Conservation (phyloP, 1,284 basidiomycete species). For the Volvariella surrecta region DNA sequence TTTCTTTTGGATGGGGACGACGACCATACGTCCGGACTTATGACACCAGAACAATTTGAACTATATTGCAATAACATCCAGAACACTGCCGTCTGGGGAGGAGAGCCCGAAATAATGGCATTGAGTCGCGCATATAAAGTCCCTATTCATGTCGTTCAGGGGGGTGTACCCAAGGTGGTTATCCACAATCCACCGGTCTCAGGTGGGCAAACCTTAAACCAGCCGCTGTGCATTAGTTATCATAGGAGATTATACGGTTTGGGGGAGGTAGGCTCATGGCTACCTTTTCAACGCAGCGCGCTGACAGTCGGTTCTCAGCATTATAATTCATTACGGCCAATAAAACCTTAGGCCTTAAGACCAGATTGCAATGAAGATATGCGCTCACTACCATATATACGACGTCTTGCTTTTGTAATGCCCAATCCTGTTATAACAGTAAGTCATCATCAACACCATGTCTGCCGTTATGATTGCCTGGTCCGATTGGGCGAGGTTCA, state of each 20-base stretch:
- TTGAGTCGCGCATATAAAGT: slow-evolving; percentile 78
- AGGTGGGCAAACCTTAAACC: slow-evolving; percentile 26
- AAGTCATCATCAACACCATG: slow-evolving; percentile 40
- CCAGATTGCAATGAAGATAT: slow-evolving; percentile 4
- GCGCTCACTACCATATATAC: slow-evolving; percentile 3
- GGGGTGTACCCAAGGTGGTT: slow-evolving; percentile 74
- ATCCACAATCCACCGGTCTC: slow-evolving; percentile 56
- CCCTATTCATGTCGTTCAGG: slow-evolving; percentile 91
- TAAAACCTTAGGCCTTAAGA: slow-evolving; percentile 15
- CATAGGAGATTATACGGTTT: slow-evolving; percentile 89
- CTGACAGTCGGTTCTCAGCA: slow-evolving; percentile 41
- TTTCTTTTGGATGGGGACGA: slow-evolving; percentile 81
- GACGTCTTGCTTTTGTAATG: slow-evolving; percentile 4
- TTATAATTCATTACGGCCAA: slow-evolving; percentile 78
- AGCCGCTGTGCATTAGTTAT: slow-evolving; percentile 72
- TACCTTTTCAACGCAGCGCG: not conserved
- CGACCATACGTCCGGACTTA: slow-evolving; percentile 63
- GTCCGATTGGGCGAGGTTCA: slow-evolving; percentile 48
- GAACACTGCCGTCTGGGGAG: slow-evolving; percentile 89
- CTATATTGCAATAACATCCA: slow-evolving; percentile 78
- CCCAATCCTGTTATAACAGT: slow-evolving; percentile 32
- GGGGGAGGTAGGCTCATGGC: slow-evolving; percentile 66
- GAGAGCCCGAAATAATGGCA: slow-evolving; percentile 94
- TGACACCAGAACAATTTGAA: slow-evolving; percentile 63
- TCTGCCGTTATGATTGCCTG: slow-evolving; percentile 22